Base-by-base conservation (phyloP, 371 early-diverging fungal genomes). In the Syncephalastrum sp. region DNA sequence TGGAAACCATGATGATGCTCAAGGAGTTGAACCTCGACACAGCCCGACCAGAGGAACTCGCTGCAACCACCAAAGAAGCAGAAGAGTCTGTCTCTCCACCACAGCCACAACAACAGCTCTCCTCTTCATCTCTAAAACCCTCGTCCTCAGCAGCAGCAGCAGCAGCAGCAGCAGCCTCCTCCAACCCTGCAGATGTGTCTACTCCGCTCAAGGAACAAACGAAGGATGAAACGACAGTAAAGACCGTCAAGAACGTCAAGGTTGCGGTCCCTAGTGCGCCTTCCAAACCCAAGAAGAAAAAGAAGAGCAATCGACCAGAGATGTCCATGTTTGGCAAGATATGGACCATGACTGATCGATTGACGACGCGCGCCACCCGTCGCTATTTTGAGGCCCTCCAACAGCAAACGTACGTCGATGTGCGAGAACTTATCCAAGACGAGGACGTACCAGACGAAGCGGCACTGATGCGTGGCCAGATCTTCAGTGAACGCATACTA, bases 311-410 rank as follows among this genome's bases (percentile, higher is more conserved):
- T 0, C 55, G 55, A 10, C 72, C 72, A 1, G 67, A 76, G 54
- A 64, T 81, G 67, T 74, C 82, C 25, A 47, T 81, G 23, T 81
- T 81, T 68, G 82, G 82, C 16, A 77, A 72, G 14, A 75, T 78
- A 17, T 81, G 82, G 82, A 81, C 82, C 8, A 63, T 78, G 59
- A 52, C 79, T 5, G 82, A 81, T 50, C 58, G 75, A 25, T 65
- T 81, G 64, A 71, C 77, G 1, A 78, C 82, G 5, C 55, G 57
- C 16, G 62, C 68, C 2, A 81, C 82, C 2, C 63, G 79, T 15
- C 25, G 27, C 3, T 78, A 73, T 44, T 54, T 81, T 16, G 47
- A 61, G 17, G 62, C 64, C 25, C 42, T 77, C 21, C 54, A 56
- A 24, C 42, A 53, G n/a, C 17, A 54, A 0, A 54, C 59, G 38